A percentile compares a stretch with the other conserved stretches of the same genome.
These are phyloP conservation scores for Trichoderma orchidacearum DNA, from an alignment of 495 filamentous ascomycete genomes.

Conservation along the genomic window DNA sequence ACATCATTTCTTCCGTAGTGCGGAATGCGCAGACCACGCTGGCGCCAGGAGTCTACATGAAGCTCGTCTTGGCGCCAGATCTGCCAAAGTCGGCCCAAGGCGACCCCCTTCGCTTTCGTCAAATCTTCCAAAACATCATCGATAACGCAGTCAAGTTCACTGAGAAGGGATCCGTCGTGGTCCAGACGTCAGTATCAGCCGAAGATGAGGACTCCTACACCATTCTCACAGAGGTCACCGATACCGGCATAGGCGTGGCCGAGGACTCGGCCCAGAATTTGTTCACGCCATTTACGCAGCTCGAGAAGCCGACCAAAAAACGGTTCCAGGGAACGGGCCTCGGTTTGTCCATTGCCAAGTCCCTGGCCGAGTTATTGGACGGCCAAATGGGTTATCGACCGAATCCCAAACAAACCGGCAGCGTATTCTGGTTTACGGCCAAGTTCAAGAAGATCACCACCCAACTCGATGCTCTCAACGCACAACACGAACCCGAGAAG, in stretches of 20 bases:
- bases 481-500: neutral
- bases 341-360: slow-evolving; percentile 64
- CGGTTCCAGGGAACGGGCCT: slow-evolving; percentile 70
- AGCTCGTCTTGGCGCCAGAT: slow-evolving; percentile 20
- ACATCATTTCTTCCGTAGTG: slow-evolving; percentile 38
- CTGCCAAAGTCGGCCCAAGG: slow-evolving; percentile 27
- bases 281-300: slow-evolving; percentile 75
- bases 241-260: slow-evolving; percentile 67
- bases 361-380: slow-evolving; percentile 58
- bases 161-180: slow-evolving; percentile 24
- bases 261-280: slow-evolving; percentile 45
- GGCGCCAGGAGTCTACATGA: slow-evolving; percentile 18
- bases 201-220: slow-evolving; percentile 26
- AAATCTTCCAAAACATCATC: slow-evolving; percentile 34
- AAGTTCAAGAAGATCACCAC: slow-evolving; percentile 32
- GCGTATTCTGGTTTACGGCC: slow-evolving; percentile 46
- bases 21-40: slow-evolving; percentile 27
- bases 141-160: slow-evolving; percentile 37
- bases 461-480: neutral
- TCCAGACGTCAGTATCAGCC: slow-evolving; percentile 17
- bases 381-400: slow-evolving; percentile 46
- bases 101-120: slow-evolving; percentile 33
- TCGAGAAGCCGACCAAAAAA: slow-evolving; percentile 60
- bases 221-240: slow-evolving; percentile 49
- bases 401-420: slow-evolving; percentile 38